Base-by-base conservation (phyloP, 768 basidiomycete genomes). In the Kwoniella sp. region DNA sequence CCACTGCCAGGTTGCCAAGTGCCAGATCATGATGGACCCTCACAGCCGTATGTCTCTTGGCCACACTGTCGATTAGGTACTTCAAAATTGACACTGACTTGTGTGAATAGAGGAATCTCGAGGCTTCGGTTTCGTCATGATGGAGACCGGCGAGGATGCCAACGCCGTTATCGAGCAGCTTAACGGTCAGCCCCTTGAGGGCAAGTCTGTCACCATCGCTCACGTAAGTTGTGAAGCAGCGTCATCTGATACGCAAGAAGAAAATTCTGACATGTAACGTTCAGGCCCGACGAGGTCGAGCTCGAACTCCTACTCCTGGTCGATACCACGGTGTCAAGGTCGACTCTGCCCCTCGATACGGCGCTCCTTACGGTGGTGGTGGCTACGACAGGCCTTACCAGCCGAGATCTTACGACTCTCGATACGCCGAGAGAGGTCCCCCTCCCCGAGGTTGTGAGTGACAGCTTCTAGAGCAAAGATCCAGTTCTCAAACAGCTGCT, bases 121-220 rank as follows among this genome's bases (percentile, higher is more conserved):
- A 68, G 88, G 88, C 50, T 90, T 90, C 71, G 94, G 92, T 17
- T 98, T 97, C 80, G 93, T 96, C 65, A 90, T 87, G 54, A 89
- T 91, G 88, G 88, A 87, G 79, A 85, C 86, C 25, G 77, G 68
- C 8, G 94, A 95, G 72, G 95, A 96, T 73, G 96, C 95, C 5
- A 90, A 94, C 48, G 91, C 92, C 48, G 91, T 90, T 59, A 87
- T 97, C 66, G 86, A 90, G 36, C 88, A 88, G 5, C 83, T 97
- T 58, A 90, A 92, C 77, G 85, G 85, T 24, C 88, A 90, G 51
- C 91, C 92, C 44, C 79, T 97, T 48, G 87, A 89, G 84, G 96
- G 95, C 58, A 94, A 92, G 82, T 83, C 85, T 29, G 85, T 92
- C 58, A 90, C 85, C 63, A 90, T 99, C 85, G 92, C 68, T 90